A percentile compares a stretch with the other conserved stretches of the same genome.
phyloP scores from a whole-genome alignment of 257 asterid species.

The Scutellaria galericulata region DNA sequence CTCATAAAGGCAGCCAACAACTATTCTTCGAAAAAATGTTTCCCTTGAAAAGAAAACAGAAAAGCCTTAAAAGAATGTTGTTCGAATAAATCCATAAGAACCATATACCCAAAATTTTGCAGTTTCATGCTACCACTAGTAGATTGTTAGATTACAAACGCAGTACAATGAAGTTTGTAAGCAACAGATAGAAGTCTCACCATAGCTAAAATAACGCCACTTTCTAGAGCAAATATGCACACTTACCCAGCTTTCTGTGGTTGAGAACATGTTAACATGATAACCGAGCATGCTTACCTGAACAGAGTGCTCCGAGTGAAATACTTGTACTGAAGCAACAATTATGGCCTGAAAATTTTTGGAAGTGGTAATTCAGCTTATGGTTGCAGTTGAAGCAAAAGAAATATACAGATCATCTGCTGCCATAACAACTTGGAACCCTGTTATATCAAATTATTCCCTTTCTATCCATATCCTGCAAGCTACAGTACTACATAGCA shows the following conservation, averaged over 20 bases:
- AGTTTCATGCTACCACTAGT: slow-evolving; percentile 25
- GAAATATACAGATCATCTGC: slow-evolving; percentile 34
- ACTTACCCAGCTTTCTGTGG: slow-evolving; percentile 49
- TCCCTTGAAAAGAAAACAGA: background rate
- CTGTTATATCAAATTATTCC: slow-evolving; percentile 23
- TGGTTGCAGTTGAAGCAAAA: slow-evolving; percentile 34
- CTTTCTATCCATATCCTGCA: slow-evolving; percentile 18
- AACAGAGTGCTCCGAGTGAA: slow-evolving; percentile 45
- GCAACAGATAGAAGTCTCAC: slow-evolving; percentile 30
- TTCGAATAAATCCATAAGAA: background rate
- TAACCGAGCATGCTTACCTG: slow-evolving; percentile 47
- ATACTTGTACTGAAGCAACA: slow-evolving; percentile 49
- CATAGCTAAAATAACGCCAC: slow-evolving; percentile 18
- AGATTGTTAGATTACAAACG: slow-evolving; percentile 21
- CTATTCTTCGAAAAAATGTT: background rate
- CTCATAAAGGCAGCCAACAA: slow-evolving; percentile 7
- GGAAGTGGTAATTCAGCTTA: slow-evolving; percentile 50
- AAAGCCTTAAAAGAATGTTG: background rate
- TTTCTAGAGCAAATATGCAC: slow-evolving; percentile 24
- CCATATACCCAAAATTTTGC: slow-evolving; percentile 23
- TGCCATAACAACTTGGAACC: slow-evolving; percentile 34
- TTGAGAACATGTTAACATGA: slow-evolving; percentile 9
- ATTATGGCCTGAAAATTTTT: slow-evolving; percentile 64
- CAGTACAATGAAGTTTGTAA: background rate
- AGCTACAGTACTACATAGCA: slow-evolving; percentile 5